Evolutionary conservation across 805 yeast genomes (phyloP).

Genomic region (Ogataea angusta): DNA sequence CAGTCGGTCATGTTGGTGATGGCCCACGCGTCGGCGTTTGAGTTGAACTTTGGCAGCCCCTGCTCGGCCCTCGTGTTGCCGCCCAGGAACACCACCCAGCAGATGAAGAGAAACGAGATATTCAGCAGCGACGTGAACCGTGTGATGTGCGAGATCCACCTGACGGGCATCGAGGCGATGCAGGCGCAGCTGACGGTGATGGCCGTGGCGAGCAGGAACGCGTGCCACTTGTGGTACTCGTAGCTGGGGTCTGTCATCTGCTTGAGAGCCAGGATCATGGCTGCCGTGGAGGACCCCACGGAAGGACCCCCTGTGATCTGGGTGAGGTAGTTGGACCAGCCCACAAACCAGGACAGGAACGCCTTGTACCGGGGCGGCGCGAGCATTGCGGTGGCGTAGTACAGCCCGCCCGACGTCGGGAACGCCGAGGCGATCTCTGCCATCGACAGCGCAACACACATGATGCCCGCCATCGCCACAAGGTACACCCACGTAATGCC

Average conservation of each 20-base stretch:
- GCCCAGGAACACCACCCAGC: slow-evolving; percentile 52
- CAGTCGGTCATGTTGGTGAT: slow-evolving; percentile 57
- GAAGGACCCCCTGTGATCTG: slow-evolving; percentile 63
- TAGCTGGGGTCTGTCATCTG: slow-evolving; percentile 39
- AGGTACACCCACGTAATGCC: slow-evolving; percentile 66
- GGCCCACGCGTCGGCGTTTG: slow-evolving; percentile 50
- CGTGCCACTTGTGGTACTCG: slow-evolving; percentile 45
- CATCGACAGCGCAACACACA: slow-evolving; percentile 57
- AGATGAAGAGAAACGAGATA: slow-evolving; percentile 46
- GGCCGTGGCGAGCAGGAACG: slow-evolving; percentile 50
- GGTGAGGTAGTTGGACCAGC: slow-evolving; percentile 64
- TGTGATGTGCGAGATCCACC: slow-evolving; percentile 50
- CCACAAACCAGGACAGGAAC: slow-evolving; percentile 56
- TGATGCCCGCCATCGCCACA: slow-evolving; percentile 52
- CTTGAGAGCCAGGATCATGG: slow-evolving; percentile 52
- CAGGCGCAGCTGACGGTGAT: slow-evolving; percentile 45
- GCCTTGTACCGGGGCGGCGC: slow-evolving; percentile 56
- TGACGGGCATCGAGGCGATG: slow-evolving; percentile 53
- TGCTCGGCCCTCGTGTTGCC: slow-evolving; percentile 40
- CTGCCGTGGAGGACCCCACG: slow-evolving; percentile 54
- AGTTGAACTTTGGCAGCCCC: slow-evolving; percentile 47
- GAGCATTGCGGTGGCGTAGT: slow-evolving; percentile 62
- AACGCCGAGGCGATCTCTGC: slow-evolving; percentile 64
- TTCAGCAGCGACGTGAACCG: slow-evolving; percentile 48
- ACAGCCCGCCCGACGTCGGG: slow-evolving; percentile 69